Conservation (phyloP, 371 early-diverging fungal genomes). For the Saksenaea oblongispora region DNA sequence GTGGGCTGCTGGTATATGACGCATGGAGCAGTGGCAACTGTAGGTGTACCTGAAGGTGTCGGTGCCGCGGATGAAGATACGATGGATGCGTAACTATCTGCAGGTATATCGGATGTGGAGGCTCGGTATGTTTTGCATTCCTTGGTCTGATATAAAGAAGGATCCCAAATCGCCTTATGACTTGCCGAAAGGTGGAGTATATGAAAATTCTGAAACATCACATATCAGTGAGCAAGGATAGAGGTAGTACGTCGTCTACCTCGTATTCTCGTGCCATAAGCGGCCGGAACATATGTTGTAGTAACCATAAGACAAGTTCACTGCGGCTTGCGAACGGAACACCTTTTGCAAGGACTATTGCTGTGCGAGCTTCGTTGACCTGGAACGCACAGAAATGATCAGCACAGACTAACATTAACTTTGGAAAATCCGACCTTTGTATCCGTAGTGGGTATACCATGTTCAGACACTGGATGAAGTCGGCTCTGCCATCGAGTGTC, state of each 20-base stretch:
- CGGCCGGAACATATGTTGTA: constrained; percentile 13
- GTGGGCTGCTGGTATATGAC: not conserved
- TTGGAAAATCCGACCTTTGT: not conserved
- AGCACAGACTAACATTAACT: not conserved
- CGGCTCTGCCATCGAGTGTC: not conserved
- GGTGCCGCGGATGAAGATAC: not conserved
- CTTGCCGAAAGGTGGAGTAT: not conserved
- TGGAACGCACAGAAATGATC: not conserved
- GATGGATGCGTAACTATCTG: not conserved
- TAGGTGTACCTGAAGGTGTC: not conserved
- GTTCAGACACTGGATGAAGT: not conserved
- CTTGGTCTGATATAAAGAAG: not conserved
- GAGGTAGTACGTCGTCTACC: not conserved
- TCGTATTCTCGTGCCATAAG: constrained; percentile 9
- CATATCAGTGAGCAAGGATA: not conserved
- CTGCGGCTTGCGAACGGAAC: constrained; percentile 4
- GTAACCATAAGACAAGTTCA: constrained; percentile 15
- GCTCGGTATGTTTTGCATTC: not conserved
- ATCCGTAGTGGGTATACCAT: not conserved
- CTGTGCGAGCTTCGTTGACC: constrained; percentile 12
- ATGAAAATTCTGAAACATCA: not conserved
- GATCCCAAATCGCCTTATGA: not conserved
- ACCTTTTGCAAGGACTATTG: constrained; percentile 12
- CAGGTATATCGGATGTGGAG: not conserved
- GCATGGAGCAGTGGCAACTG: not conserved